These are phyloP conservation scores for Backusella westeae DNA, from an alignment of 192 early-diverging fungal genomes.

Conservation along the genomic window DNA sequence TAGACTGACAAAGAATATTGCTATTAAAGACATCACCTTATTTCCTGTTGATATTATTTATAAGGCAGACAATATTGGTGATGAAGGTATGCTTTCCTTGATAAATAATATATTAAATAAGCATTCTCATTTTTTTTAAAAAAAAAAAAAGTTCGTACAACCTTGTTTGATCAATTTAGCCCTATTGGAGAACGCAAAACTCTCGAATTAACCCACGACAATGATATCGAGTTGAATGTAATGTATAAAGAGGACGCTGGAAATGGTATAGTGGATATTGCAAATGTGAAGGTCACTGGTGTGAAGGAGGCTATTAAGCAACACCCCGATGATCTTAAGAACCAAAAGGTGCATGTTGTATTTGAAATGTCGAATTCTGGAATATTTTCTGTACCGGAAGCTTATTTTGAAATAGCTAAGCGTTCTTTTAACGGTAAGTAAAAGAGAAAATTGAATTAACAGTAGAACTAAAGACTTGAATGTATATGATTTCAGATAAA, in stretches of 20 bases:
- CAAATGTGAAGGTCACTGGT: slow-evolving; percentile 64
- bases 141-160: slow-evolving; percentile 38
- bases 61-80: slow-evolving; percentile 34
- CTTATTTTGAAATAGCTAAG: slow-evolving; percentile 43
- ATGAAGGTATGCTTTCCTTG: background rate
- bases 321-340: slow-evolving; percentile 53
- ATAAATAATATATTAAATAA: background rate
- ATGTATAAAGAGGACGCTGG: slow-evolving; percentile 48
- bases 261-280: slow-evolving; percentile 47
- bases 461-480: background rate
- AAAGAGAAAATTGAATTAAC: background rate
- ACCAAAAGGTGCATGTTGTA: slow-evolving; percentile 79
- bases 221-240: slow-evolving; percentile 77
- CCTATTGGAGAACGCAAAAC: slow-evolving; percentile 79
- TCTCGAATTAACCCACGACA: slow-evolving; percentile 73
- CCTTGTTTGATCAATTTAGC: slow-evolving; percentile 64
- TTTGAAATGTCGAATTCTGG: slow-evolving; percentile 83
- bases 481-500: slow-evolving; percentile 37
- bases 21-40: slow-evolving; percentile 78
- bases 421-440: slow-evolving; percentile 33
- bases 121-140: background rate
- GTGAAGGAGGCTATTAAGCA: slow-evolving; percentile 65
- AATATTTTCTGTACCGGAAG: slow-evolving; percentile 63
- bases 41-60: slow-evolving; percentile 68
- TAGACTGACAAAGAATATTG: slow-evolving; percentile 74